A percentile compares a stretch with the other conserved stretches of the same genome.
These are phyloP conservation scores for Botryotinia narcissicola DNA, from an alignment of 2,329 filamentous ascomycete genomes.

Conservation along the genomic window DNA sequence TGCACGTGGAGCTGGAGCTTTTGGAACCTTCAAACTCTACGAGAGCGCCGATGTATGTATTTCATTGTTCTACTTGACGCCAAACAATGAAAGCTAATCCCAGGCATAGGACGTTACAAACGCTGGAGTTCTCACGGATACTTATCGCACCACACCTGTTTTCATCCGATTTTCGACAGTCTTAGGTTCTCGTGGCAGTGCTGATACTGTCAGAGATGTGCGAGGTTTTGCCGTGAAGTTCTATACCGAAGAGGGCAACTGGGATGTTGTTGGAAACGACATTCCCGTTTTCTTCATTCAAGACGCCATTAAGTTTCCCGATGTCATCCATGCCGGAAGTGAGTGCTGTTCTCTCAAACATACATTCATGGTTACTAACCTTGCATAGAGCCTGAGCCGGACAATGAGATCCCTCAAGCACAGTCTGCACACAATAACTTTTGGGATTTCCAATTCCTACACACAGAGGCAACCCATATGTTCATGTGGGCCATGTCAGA, in stretches of 20 bases:
- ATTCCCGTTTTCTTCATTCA: slow-evolving; percentile 77
- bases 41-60: slow-evolving; percentile 52
- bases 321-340: slow-evolving; percentile 54
- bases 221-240: slow-evolving; percentile 77
- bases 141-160: slow-evolving; percentile 62
- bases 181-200: slow-evolving; percentile 69
- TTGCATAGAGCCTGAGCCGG: slow-evolving; percentile 62
- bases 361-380: slow-evolving; percentile 31
- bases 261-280: slow-evolving; percentile 72
- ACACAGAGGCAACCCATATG: slow-evolving; percentile 74
- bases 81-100: background rate
- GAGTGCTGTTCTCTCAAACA: slow-evolving; percentile 11
- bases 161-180: slow-evolving; percentile 79
- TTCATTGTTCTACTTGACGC: too few relatives aligned
- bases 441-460: slow-evolving; percentile 69
- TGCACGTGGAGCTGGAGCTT: slow-evolving; percentile 62
- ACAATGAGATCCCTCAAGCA: slow-evolving; percentile 69
- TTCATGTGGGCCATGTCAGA: slow-evolving; percentile 79
- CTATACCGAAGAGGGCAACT: slow-evolving; percentile 76
- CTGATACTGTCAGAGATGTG: slow-evolving; percentile 81
- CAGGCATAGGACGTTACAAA: slow-evolving; percentile 47
- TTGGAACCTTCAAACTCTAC: slow-evolving; percentile 64
- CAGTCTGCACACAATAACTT: slow-evolving; percentile 73
- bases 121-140: slow-evolving; percentile 66
- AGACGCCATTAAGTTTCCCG: slow-evolving; percentile 71